These are phyloP conservation scores for Stephania yunnanensis DNA, from an alignment of 164 flowering plant species.

Conservation along the genomic window DNA sequence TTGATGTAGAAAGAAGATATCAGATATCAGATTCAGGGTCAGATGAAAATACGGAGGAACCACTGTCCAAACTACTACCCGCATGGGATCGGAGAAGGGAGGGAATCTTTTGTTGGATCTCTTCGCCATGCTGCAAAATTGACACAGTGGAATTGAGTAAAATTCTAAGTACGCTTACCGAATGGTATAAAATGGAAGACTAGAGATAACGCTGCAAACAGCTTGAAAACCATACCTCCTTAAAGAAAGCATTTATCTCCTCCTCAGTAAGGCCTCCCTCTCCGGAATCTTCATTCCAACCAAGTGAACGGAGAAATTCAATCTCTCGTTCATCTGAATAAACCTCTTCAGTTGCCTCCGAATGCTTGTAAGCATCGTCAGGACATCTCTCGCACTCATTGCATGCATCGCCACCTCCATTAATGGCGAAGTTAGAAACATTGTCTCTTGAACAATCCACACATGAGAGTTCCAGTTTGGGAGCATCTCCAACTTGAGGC, in stretches of 20 bases:
- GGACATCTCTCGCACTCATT: not conserved
- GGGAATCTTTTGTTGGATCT: constrained; percentile 25
- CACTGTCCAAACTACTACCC: constrained; percentile 15
- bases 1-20: constrained; percentile 7
- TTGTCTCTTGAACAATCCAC: not conserved
- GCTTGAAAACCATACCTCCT: constrained; percentile 4
- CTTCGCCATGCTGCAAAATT: constrained; percentile 41
- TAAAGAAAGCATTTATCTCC: constrained; percentile 6
- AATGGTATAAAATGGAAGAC: not conserved
- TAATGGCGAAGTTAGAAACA: not conserved
- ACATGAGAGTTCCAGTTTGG: constrained; percentile 12
- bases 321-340: constrained; percentile 2
- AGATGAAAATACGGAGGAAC: constrained; percentile 34
- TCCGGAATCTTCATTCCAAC: constrained; percentile 6
- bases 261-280: constrained; percentile 10
- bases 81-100: constrained; percentile 20
- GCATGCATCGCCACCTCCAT: constrained; percentile 5
- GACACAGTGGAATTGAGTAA: not conserved
- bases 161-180: not conserved
- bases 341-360: not conserved
- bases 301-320: constrained; percentile 8
- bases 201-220: not conserved
- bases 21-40: constrained; percentile 42
- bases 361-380: constrained; percentile 4
- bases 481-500: constrained; percentile 23